These are phyloP conservation scores for Raddia distichophylla DNA, from an alignment of 176 grass and related monocot species.

Conservation along the genomic window DNA sequence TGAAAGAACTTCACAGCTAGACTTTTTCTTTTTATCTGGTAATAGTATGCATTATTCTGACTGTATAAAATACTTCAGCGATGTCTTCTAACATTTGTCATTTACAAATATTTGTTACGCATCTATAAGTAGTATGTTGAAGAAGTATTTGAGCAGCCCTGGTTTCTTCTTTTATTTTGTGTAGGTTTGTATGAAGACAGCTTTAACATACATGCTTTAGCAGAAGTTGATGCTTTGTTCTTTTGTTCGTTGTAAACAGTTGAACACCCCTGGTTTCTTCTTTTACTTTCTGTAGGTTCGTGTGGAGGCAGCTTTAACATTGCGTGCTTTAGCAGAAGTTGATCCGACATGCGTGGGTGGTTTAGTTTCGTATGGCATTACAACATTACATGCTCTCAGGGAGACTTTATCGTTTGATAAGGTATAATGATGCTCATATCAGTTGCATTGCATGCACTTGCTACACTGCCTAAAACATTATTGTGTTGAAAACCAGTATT, in stretches of 20 bases:
- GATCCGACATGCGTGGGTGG: constrained; percentile 98
- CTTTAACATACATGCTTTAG: constrained; percentile 93
- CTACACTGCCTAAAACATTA: constrained; percentile 23
- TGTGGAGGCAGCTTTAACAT: constrained; percentile 90
- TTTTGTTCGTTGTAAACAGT: constrained; percentile 42
- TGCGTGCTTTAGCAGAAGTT: constrained; percentile 94
- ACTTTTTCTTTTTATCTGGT: background rate
- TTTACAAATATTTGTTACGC: background rate
- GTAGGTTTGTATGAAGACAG: constrained; percentile 91
- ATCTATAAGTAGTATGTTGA: constrained; percentile 14
- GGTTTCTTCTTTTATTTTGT: constrained; percentile 41
- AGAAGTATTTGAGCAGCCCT: constrained; percentile 34
- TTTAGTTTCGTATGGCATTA: constrained; percentile 94
- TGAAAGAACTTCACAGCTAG: background rate
- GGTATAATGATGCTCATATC: constrained; percentile 51
- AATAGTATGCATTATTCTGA: constrained; percentile 16
- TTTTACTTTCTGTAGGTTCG: constrained; percentile 71
- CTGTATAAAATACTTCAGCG: constrained; percentile 5
- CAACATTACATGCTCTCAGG: constrained; percentile 85
- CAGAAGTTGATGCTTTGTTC: constrained; percentile 59
- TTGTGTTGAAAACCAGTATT: background rate
- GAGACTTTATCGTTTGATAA: constrained; percentile 91
- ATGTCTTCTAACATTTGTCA: background rate
- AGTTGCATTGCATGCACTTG: constrained; percentile 19
- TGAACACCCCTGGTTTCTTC: constrained; percentile 34